These are phyloP conservation scores for Cenchrus americanus DNA, from an alignment of 176 grass and related monocot species.

Conservation along the genomic window DNA sequence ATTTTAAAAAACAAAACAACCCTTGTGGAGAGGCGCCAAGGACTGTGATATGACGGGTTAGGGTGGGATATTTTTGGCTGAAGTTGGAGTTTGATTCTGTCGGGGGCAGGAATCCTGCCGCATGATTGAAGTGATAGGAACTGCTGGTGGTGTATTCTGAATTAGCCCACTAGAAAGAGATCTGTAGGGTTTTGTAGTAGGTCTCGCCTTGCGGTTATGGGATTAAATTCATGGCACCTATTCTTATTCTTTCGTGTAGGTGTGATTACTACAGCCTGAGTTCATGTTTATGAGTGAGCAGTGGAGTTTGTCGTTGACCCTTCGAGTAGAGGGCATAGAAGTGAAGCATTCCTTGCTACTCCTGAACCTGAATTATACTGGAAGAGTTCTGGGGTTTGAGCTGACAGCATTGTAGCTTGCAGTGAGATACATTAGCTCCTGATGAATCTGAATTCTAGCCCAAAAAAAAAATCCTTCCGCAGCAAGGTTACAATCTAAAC, in stretches of 20 bases:
- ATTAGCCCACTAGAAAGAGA: not conserved
- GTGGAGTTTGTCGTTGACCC: not conserved
- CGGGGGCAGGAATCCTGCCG: no score
- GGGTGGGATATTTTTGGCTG: not conserved
- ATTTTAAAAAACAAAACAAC: not conserved
- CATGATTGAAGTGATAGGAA: not conserved
- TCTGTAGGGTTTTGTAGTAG: not conserved
- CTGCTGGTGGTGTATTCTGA: not conserved
- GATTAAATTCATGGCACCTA: not conserved
- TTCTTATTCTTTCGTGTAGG: not conserved
- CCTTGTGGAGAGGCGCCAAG: not conserved
- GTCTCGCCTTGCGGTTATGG: not conserved
- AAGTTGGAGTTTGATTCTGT: not conserved
- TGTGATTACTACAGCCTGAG: not conserved
- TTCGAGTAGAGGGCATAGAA: not conserved
- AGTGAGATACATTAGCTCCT: not conserved
- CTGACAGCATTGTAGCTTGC: not conserved
- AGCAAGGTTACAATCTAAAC: not conserved
- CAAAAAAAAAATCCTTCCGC: not conserved
- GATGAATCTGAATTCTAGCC: not conserved
- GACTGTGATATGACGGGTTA: not conserved
- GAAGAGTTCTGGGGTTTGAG: not conserved
- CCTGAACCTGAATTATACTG: conserved; percentile 4
- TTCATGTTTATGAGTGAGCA: not conserved
- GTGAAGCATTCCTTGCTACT: not conserved